phyloP scores from a whole-genome alignment of 495 filamentous ascomycete genomes.

The Neurospora terricola region DNA sequence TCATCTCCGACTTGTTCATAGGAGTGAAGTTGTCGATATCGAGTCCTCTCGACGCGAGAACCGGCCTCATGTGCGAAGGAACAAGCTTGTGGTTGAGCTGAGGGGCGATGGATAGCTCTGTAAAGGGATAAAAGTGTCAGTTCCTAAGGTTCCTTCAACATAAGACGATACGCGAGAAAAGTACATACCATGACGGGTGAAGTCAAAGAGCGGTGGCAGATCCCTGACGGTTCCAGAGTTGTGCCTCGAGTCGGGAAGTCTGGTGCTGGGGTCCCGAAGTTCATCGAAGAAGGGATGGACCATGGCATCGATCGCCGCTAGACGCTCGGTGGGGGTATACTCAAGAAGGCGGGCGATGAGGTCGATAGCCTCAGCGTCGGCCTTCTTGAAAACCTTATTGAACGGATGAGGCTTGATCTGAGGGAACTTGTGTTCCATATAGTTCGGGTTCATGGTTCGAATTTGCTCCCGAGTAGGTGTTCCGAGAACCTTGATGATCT shows the following conservation, averaged over 20 bases:
- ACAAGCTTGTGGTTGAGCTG: constrained; percentile 79
- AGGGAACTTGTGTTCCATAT: constrained; percentile 99
- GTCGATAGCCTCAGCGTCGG: constrained; percentile 84
- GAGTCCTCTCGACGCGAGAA: constrained; percentile 65
- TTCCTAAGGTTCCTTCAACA: background rate
- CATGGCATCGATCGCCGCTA: constrained; percentile 93
- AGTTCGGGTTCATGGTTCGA: constrained; percentile 99
- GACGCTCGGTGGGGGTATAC: constrained; percentile 92
- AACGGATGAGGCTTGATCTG: constrained; percentile 99
- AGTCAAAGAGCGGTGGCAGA: constrained; percentile 83
- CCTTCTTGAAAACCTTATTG: constrained; percentile 97
- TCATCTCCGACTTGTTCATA: constrained; percentile 87
- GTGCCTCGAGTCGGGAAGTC: constrained; percentile 88
- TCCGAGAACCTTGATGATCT: constrained; percentile 98
- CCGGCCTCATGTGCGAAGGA: constrained; percentile 66
- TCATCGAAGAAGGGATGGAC: constrained; percentile 99
- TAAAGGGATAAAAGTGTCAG: background rate
- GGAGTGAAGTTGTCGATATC: constrained; percentile 93
- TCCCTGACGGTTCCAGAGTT: constrained; percentile 64
- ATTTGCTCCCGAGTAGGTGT: constrained; percentile 98
- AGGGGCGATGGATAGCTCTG: constrained; percentile 92
- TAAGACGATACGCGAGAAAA: background rate
- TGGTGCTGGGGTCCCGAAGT: constrained; percentile 76
- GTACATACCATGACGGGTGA: constrained; percentile 80
- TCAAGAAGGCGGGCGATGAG: constrained; percentile 88